Conservation (phyloP, 192 early-diverging fungal species). For the Cetraspora pellucida region DNA sequence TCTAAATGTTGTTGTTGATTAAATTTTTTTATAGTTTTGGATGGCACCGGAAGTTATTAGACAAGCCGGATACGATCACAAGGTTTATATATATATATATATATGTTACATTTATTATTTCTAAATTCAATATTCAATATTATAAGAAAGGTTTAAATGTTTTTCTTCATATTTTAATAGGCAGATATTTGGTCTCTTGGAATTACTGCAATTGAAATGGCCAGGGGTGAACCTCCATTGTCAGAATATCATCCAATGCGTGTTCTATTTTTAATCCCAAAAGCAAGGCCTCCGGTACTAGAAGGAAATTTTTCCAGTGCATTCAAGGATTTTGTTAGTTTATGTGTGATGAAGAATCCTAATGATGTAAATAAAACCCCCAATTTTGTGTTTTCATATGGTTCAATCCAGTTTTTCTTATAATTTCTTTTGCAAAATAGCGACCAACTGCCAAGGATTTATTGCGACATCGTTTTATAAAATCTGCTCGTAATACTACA, state of each 20-base stretch:
- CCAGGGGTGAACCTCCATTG: slow-evolving; percentile 88
- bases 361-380: slow-evolving; percentile 58
- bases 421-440: slow-evolving; percentile 40
- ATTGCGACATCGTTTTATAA: slow-evolving; percentile 88
- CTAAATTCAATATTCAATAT: not conserved
- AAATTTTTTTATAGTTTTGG: slow-evolving; percentile 47
- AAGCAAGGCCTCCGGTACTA: slow-evolving; percentile 84
- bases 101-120: slow-evolving; percentile 48
- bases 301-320: slow-evolving; percentile 75
- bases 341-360: slow-evolving; percentile 90
- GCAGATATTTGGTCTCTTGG: slow-evolving; percentile 99
- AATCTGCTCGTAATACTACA: slow-evolving; percentile 75
- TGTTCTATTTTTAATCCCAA: slow-evolving; percentile 91
- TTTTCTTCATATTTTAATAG: slow-evolving; percentile 38
- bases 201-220: slow-evolving; percentile 95
- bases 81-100: not conserved
- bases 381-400: not conserved
- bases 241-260: slow-evolving; percentile 97
- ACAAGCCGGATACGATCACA: slow-evolving; percentile 56
- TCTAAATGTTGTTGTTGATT: not conserved
- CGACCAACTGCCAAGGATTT: slow-evolving; percentile 88
- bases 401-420: not conserved
- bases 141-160: not conserved
- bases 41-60: slow-evolving; percentile 95
- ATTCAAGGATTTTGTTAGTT: slow-evolving; percentile 89